phyloP scores from a whole-genome alignment of 805 yeast species.

The Spathaspora arborariae region DNA sequence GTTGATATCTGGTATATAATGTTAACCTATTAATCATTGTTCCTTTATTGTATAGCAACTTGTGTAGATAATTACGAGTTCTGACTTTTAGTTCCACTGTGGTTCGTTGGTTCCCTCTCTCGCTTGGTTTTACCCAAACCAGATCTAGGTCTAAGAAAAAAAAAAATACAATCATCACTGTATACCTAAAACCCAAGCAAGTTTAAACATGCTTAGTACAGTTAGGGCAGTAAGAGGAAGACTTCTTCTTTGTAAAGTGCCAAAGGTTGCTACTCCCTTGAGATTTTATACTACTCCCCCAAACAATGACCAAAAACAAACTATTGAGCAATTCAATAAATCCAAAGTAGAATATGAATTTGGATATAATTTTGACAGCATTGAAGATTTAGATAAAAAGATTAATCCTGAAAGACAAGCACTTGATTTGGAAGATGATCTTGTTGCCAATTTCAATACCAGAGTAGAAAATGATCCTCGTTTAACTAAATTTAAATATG shows the following conservation, averaged over 20 bases:
- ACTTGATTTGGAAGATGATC: slow-evolving; percentile 10
- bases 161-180: neutral
- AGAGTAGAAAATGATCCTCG: slow-evolving; percentile 30
- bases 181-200: neutral
- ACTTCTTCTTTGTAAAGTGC: neutral
- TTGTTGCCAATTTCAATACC: slow-evolving; percentile 16
- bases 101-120: neutral
- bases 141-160: neutral
- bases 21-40: neutral
- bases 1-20: neutral
- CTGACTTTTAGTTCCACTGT: neutral
- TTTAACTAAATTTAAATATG: slow-evolving; percentile 21
- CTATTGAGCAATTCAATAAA: slow-evolving; percentile 37
- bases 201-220: neutral
- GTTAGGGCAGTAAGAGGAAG: neutral
- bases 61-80: neutral
- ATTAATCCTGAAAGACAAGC: slow-evolving; percentile 9
- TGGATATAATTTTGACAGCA: slow-evolving; percentile 18
- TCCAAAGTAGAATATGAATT: slow-evolving; percentile 25
- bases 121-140: neutral
- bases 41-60: neutral
- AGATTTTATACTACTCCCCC: neutral
- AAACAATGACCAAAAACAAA: neutral
- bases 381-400: slow-evolving; percentile 16
- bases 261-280: neutral